Percentiles rank a stretch among this genome's conserved stretches.
These are phyloP conservation scores for Coffea humblotiana DNA, from an alignment of 305 asterid species.

Conservation along the genomic window DNA sequence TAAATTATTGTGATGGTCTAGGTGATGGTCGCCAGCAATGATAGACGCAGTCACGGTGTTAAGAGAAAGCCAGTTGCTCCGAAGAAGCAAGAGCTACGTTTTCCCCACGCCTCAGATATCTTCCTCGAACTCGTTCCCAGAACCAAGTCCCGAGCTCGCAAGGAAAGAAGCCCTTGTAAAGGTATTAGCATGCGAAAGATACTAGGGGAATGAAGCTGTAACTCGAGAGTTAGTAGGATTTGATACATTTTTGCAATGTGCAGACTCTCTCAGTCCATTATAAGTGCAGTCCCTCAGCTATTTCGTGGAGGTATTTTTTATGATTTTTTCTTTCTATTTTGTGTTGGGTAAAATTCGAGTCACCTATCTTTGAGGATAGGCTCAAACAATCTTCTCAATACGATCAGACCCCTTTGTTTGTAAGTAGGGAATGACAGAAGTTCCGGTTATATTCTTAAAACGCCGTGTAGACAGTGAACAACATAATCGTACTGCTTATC, in stretches of 20 bases:
- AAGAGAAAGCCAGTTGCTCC: conserved; percentile 8
- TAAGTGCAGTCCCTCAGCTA: too few species aligned
- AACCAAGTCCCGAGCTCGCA: conserved; percentile 5
- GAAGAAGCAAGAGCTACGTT: conserved; percentile 14
- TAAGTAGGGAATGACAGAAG: too few species aligned
- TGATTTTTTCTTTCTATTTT: background rate
- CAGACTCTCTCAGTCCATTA: background rate
- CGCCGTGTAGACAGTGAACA: too few species aligned
- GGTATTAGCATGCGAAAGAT: background rate
- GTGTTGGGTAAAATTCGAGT: background rate
- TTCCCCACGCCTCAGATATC: conserved; percentile 18
- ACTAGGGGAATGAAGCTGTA: background rate
- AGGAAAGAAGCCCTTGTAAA: background rate
- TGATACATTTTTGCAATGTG: background rate
- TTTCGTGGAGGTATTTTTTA: background rate
- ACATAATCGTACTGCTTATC: too few species aligned
- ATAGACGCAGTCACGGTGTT: background rate
- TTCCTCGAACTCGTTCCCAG: conserved; percentile 16
- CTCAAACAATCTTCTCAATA: too few species aligned
- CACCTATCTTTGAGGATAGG: too few species aligned
- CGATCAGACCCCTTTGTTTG: too few species aligned
- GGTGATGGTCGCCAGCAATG: conserved; percentile 1
- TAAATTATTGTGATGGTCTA: conserved; percentile 1
- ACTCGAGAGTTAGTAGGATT: background rate
- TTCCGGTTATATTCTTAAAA: too few species aligned